Base-by-base conservation (phyloP, 2,329 filamentous ascomycete species). In the Apiospora hydei region DNA sequence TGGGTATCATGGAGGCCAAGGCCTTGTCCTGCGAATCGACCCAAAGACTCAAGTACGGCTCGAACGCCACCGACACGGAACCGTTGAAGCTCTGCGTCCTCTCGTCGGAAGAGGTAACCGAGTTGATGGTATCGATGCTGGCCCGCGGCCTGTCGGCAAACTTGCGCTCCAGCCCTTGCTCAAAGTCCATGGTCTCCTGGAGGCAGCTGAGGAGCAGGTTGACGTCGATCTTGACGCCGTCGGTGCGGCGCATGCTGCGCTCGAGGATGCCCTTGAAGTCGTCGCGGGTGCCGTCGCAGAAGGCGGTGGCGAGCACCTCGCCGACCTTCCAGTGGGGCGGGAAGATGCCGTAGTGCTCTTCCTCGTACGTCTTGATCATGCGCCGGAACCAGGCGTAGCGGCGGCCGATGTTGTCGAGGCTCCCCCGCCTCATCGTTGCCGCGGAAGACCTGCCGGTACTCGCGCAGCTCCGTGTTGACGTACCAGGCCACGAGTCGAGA, bases 371-470 rank as follows among this genome's bases (percentile, higher is more conserved):
- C 85, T 98, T 98, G 82, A 98, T 88, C 89, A 96, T 97, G 74
- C 97, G 90, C 81, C 94, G 94, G 83, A 98, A 98, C 96, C 96
- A 99, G 7, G 95, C 93, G 81, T 98, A 99, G 75, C 96, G 88
- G 73, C 96, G 89, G 6, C 95, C 94, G 73, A 99, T 99, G 78
- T 99, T 99, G 86, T 99, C 96, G 80, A 99, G 84, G 73, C 92
- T 98, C 8, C 96, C 96, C 96, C 6, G 96, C 96, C 84, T 99
- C 96, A 80, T 99, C 96, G 78, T 96, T 98, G 49, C 96, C 96
- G 53, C 95, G 90, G 82, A 99, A 99, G 0, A 99, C 94, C 79
- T 97, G 94, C 70, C 96, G 90, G 80, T 99, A 99, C 84, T 99
- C 96, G 69, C 96, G 90, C 76, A 99, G 85, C 84, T 98, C 94